Conservation (phyloP, 1,284 basidiomycete genomes). For the Earliella scabrosa region DNA sequence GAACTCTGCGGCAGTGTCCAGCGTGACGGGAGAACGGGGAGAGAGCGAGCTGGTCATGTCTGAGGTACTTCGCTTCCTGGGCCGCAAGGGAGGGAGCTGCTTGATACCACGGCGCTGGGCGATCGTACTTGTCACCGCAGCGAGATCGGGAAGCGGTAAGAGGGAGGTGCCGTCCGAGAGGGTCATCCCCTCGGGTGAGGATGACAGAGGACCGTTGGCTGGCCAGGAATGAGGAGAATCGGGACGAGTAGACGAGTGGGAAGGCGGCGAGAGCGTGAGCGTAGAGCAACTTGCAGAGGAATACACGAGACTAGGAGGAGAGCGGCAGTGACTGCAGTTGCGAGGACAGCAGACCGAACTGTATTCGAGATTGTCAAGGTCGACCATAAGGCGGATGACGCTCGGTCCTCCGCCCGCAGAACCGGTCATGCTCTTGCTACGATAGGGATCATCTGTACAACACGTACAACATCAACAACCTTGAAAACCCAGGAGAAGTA, state of each 20-base stretch:
- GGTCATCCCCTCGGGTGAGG: background rate
- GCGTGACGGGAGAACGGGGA: slow-evolving; percentile 7
- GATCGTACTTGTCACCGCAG: slow-evolving; percentile 2
- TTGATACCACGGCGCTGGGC: slow-evolving; percentile 19
- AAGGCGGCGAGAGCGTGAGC: slow-evolving; percentile 2
- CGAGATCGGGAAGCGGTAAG: background rate
- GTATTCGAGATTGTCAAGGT: background rate
- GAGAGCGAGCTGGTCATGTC: slow-evolving; percentile 2
- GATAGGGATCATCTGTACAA: background rate
- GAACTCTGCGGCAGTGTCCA: slow-evolving; percentile 12
- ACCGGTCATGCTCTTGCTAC: background rate
- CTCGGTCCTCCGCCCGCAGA: background rate
- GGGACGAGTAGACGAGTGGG: background rate
- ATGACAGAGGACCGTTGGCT: background rate
- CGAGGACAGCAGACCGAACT: slow-evolving; percentile 2
- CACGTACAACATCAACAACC: background rate
- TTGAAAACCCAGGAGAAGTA: background rate
- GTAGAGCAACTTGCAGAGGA: slow-evolving; percentile 17
- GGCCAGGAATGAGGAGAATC: background rate
- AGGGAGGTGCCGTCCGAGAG: background rate
- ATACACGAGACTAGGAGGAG: slow-evolving; percentile 14
- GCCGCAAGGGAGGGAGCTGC: slow-evolving; percentile 6
- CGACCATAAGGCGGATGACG: background rate
- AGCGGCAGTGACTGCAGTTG: slow-evolving; percentile 10
- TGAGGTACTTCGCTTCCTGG: background rate